Percentiles rank a stretch among this genome's conserved stretches.
Evolutionary conservation across 2,329 filamentous ascomycete species (phyloP).

Genomic region (Clonostachys solani): DNA sequence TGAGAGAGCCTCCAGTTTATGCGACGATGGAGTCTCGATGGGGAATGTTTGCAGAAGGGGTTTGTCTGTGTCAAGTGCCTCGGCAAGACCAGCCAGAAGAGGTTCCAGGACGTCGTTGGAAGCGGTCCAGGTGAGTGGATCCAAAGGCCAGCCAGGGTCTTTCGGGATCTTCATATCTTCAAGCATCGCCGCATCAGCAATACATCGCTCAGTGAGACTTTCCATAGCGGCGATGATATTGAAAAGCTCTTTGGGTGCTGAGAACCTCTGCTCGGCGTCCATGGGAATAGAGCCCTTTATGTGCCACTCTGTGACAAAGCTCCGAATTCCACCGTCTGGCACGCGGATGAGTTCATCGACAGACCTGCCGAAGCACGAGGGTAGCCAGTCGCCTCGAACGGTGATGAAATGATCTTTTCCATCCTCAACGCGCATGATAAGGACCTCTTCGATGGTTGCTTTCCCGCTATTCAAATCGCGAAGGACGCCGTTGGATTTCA

Average conservation of each 20-base stretch:
- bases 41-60: slow-evolving; percentile 58
- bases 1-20: slow-evolving; percentile 71
- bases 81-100: slow-evolving; percentile 37
- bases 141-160: slow-evolving; percentile 59
- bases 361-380: slow-evolving; percentile 77
- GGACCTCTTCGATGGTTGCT: slow-evolving; percentile 71
- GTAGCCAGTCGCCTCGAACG: slow-evolving; percentile 72
- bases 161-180: slow-evolving; percentile 46
- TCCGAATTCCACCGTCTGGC: slow-evolving; percentile 73
- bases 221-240: slow-evolving; percentile 79
- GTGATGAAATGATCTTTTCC: slow-evolving; percentile 92
- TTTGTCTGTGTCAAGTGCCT: slow-evolving; percentile 70
- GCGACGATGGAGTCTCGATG: slow-evolving; percentile 56
- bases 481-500: slow-evolving; percentile 61
- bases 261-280: slow-evolving; percentile 61
- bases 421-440: slow-evolving; percentile 77
- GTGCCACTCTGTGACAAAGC: slow-evolving; percentile 30
- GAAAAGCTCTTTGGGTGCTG: slow-evolving; percentile 85
- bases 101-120: slow-evolving; percentile 12
- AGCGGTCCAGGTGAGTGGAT: slow-evolving; percentile 28
- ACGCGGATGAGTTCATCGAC: slow-evolving; percentile 86
- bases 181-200: slow-evolving; percentile 60
- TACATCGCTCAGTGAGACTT: slow-evolving; percentile 47
- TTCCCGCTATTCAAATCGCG: slow-evolving; percentile 67
- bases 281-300: slow-evolving; percentile 47